phyloP scores from a whole-genome alignment of 2,329 filamentous ascomycete species.

The Triangularia verruculosa region DNA sequence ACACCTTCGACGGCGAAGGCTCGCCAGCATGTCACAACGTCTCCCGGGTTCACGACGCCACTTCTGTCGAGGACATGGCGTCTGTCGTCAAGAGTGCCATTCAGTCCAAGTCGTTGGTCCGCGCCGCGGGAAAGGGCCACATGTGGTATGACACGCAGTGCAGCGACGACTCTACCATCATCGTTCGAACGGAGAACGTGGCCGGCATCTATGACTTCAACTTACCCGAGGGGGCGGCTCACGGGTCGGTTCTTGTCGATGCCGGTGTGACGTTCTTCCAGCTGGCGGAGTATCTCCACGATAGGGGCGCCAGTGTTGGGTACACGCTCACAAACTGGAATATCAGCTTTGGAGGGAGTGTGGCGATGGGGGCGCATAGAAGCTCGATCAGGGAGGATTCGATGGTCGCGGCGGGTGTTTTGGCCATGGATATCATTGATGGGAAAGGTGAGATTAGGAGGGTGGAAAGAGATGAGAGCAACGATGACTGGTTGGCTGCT shows the following conservation, averaged over 20 bases:
- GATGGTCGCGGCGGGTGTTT: constrained; percentile 48
- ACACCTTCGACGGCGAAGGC: constrained; percentile 50
- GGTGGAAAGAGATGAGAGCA: constrained; percentile 40
- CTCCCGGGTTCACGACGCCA: constrained; percentile 43
- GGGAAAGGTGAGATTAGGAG: constrained; percentile 43
- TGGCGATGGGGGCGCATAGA: constrained; percentile 52
- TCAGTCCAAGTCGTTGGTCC: constrained; percentile 39
- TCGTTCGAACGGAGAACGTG: constrained; percentile 51
- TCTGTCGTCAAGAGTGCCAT: constrained; percentile 41
- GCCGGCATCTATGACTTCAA: constrained; percentile 59
- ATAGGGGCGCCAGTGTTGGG: constrained; percentile 44
- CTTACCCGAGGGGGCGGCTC: constrained; percentile 35
- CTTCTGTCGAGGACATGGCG: constrained; percentile 42
- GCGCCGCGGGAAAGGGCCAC: constrained; percentile 49
- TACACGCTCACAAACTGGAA: constrained; percentile 55
- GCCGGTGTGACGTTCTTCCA: constrained; percentile 52
- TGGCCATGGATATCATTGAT: constrained; percentile 49
- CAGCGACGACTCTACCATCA: constrained; percentile 47
- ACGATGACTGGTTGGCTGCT: constrained; percentile 50
- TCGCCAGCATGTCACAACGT: constrained; percentile 48
- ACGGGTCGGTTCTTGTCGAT: constrained; percentile 47
- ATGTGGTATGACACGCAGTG: constrained; percentile 56
- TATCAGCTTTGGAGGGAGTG: constrained; percentile 48
- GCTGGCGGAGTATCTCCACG: constrained; percentile 49
- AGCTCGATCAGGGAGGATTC: constrained; percentile 47